Base-by-base conservation (phyloP, 169 alveolate genomes). In the Eimeria maxima region DNA sequence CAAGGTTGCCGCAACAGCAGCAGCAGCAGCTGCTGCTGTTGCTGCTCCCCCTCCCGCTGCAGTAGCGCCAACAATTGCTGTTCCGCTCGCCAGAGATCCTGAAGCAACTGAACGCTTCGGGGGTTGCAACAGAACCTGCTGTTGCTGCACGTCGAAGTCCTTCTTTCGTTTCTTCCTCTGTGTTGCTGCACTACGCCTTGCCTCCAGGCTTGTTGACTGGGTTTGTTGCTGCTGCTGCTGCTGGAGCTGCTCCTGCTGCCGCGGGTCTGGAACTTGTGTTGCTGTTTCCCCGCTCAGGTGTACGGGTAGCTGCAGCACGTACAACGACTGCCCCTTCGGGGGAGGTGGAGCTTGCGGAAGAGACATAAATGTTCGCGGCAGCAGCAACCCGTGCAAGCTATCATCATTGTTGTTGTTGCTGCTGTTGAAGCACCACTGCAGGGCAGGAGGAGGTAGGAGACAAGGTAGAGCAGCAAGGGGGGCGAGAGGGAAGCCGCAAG, bases 261-360 rank as follows among this genome's bases (percentile, higher is more conserved):
- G 69, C 38, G 11, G 47, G 6, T 80, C 67, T 80, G 8, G 38
- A 33, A 3, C 47, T 10, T 13, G 22, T 16, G 84, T 57, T 27
- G 84, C 84, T 74, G 84, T 53, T 10, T n/a, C 53, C 50, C 90
- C 50, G 10, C 27, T 57, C 76, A 50, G 53, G 78, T 27, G 60
- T 57, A 57, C 78, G n/a, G 92, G 92, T 78, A 84, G 55, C 78
- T 84, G 92, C 92, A 84, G 78, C 92, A 84, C 10, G 29, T 84
- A 84, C 22, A 47, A 22, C 27, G 69, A 33, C 60, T 45, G 89
- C 1, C 89, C 89, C 67, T 13, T 33, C 20, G 89, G 89, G 13
- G 89, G 89, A 6, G 89, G 89, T 4, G 89, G 89, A 8, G 89
- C 69, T 65, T 42, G 89, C 89, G 33, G 89, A 27, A 80, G n/a